These are phyloP conservation scores for Apium graveolens DNA, from an alignment of 129 eudicot genomes.

Conservation along the genomic window DNA sequence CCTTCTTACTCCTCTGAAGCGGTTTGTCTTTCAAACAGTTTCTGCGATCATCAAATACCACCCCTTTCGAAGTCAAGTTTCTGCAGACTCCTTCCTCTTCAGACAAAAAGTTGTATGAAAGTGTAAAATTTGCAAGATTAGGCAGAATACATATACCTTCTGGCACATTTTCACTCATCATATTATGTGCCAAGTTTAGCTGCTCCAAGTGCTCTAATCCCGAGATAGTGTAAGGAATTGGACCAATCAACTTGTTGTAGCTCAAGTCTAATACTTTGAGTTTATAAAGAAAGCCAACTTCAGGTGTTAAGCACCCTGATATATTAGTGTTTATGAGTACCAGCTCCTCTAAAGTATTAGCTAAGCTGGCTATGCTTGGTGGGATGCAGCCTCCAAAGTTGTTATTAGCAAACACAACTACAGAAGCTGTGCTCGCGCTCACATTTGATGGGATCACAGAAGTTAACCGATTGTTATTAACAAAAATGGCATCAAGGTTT, in stretches of 20 bases:
- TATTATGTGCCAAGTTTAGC: constrained; percentile 65
- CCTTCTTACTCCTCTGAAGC: constrained; percentile 69
- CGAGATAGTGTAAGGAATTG: constrained; percentile 56
- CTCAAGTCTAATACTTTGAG: constrained; percentile 64
- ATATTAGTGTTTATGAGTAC: constrained; percentile 54
- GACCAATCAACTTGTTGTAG: constrained; percentile 50
- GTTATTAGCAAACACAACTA: constrained; percentile 72
- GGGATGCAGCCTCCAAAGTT: constrained; percentile 62
- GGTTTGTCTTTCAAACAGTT: constrained; percentile 63
- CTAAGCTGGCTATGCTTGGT: constrained; percentile 47
- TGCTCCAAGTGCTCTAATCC: constrained; percentile 61
- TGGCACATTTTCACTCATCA: constrained; percentile 54
- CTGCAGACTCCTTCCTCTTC: constrained; percentile 65
- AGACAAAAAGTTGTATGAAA: constrained; percentile 55
- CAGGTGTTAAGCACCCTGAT: constrained; percentile 62
- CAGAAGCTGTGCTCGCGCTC: constrained; percentile 50
- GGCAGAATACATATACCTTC: constrained; percentile 62
- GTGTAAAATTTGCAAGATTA: constrained; percentile 46
- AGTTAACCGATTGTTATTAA: constrained; percentile 54
- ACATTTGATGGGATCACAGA: constrained; percentile 49
- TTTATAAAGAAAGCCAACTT: constrained; percentile 59
- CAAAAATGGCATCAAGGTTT: constrained; percentile 54
- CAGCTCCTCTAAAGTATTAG: constrained; percentile 59
- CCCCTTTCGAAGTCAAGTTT: constrained; percentile 47
- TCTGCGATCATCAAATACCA: constrained; percentile 50